Evolutionary conservation across 345 rosid species (phyloP).

Genomic region (Odontarrhena argentea): DNA sequence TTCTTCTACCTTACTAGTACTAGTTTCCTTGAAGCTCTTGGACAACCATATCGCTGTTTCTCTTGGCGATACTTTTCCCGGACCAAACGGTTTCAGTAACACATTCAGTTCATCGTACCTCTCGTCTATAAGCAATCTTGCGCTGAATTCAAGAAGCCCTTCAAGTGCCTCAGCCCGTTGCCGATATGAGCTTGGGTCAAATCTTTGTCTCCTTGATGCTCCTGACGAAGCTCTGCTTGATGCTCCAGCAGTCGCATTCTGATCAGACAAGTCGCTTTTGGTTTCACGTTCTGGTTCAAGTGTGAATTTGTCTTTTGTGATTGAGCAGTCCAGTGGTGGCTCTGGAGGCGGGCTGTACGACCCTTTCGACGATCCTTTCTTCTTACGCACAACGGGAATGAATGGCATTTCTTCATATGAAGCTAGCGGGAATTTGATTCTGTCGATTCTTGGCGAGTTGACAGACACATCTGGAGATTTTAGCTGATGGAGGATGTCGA

Average conservation of each 20-base stretch:
- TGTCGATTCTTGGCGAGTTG: constrained; percentile 93
- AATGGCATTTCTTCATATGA: constrained; percentile 79
- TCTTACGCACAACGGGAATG: constrained; percentile 49
- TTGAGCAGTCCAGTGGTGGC: constrained; percentile 55
- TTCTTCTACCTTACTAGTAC: constrained; percentile 51
- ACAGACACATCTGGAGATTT: constrained; percentile 95
- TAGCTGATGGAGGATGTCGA: constrained; percentile 53
- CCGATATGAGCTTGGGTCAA: constrained; percentile 82
- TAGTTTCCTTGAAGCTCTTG: constrained; percentile 93
- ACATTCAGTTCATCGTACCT: constrained; percentile 93
- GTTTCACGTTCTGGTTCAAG: constrained; percentile 62
- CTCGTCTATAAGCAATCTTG: constrained; percentile 80
- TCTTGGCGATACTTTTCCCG: constrained; percentile 92
- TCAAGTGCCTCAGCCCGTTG: constrained; percentile 99
- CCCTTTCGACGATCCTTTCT: constrained; percentile 58
- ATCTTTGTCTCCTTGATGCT: constrained; percentile 53
- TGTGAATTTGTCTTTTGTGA: constrained; percentile 94
- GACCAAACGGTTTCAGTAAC: constrained; percentile 94
- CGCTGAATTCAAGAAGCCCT: constrained; percentile 95
- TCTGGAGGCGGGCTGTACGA: constrained; percentile 68
- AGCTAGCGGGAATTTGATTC: constrained; percentile 89
- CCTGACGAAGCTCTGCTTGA: constrained; percentile 83
- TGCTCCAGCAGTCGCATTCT: constrained; percentile 94
- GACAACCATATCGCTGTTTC: constrained; percentile 99
- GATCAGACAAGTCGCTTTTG: constrained; percentile 76